phyloP scores from a whole-genome alignment of 2,329 filamentous ascomycete genomes.

The Alternaria sp. region DNA sequence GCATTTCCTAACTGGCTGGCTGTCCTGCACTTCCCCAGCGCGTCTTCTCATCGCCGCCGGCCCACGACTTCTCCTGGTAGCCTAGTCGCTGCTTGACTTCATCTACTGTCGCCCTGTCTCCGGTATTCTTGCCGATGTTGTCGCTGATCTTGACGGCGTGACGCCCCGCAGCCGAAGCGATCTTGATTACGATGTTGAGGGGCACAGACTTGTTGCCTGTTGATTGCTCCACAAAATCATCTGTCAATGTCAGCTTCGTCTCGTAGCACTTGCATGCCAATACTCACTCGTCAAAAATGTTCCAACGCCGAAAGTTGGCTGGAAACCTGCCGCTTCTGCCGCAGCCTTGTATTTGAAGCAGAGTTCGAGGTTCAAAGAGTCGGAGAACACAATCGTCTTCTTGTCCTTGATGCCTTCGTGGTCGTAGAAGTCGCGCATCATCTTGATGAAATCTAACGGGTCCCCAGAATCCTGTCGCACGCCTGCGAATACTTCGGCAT shows the following conservation, averaged over 20 bases:
- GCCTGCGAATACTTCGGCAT: conserved; percentile 82
- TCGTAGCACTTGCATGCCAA: neutral
- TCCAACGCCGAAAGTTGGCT: conserved; percentile 89
- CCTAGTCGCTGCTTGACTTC: conserved; percentile 86
- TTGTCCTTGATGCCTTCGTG: conserved; percentile 75
- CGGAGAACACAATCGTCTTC: conserved; percentile 94
- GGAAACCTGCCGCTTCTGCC: conserved; percentile 81
- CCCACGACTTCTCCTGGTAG: conserved; percentile 86
- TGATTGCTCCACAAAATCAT: conserved; percentile 80
- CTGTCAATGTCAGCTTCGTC: conserved; percentile 49
- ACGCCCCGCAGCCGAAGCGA: conserved; percentile 81
- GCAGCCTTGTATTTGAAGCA: conserved; percentile 90
- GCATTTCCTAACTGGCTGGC: conserved; percentile 24
- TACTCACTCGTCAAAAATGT: conserved; percentile 84
- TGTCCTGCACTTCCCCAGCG: conserved; percentile 71
- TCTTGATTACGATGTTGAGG: conserved; percentile 97
- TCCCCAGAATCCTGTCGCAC: conserved; percentile 92
- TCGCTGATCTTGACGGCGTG: conserved; percentile 89
- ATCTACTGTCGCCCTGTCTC: conserved; percentile 78
- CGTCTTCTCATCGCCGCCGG: conserved; percentile 80
- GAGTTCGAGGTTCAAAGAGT: conserved; percentile 88
- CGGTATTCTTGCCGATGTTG: conserved; percentile 94
- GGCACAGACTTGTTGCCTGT: conserved; percentile 85
- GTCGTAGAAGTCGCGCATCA: conserved; percentile 84
- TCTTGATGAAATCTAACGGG: conserved; percentile 78